Evolutionary conservation across 495 filamentous ascomycete genomes (phyloP).

Genomic region (Sabuloglossum arenarium): DNA sequence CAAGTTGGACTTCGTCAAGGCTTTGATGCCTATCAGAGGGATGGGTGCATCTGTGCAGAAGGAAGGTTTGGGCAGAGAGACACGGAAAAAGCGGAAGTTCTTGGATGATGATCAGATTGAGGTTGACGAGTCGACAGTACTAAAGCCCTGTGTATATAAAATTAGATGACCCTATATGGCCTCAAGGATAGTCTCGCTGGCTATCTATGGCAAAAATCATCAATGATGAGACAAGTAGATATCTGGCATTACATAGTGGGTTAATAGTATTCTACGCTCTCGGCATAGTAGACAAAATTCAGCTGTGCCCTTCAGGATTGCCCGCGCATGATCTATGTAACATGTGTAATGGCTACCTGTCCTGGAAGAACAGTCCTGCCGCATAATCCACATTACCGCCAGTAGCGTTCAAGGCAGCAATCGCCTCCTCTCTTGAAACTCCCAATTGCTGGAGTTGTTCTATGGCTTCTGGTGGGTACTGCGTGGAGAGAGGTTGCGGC

Average conservation of each 20-base stretch:
- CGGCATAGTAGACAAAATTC: not conserved
- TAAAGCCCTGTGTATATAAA: slow-evolving; percentile 98
- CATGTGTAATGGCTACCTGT: slow-evolving; percentile 5
- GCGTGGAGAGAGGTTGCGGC: slow-evolving; percentile 2
- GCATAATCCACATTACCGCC: slow-evolving; percentile 74
- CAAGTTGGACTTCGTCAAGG: slow-evolving; percentile 81
- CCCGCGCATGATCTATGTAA: not conserved
- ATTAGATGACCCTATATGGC: slow-evolving; percentile 16
- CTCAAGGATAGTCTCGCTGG: not conserved
- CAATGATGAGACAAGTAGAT: not conserved
- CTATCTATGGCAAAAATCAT: not conserved
- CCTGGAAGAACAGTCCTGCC: slow-evolving; percentile 59
- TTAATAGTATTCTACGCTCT: not conserved
- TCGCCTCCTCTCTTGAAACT: slow-evolving; percentile 53
- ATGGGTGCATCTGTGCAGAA: slow-evolving; percentile 32
- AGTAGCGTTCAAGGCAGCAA: slow-evolving; percentile 61
- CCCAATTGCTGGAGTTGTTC: slow-evolving; percentile 60
- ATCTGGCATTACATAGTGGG: not conserved
- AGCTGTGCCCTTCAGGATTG: not conserved
- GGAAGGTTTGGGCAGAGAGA: slow-evolving; percentile 17
- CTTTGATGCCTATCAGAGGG: slow-evolving; percentile 40
- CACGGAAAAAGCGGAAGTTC: slow-evolving; percentile 29
- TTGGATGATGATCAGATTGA: slow-evolving; percentile 31
- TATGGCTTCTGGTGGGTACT: slow-evolving; percentile 35
- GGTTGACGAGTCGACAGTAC: slow-evolving; percentile 37